phyloP scores from a whole-genome alignment of 2,329 filamentous ascomycete genomes.

The Albophoma yamanashiensis region DNA sequence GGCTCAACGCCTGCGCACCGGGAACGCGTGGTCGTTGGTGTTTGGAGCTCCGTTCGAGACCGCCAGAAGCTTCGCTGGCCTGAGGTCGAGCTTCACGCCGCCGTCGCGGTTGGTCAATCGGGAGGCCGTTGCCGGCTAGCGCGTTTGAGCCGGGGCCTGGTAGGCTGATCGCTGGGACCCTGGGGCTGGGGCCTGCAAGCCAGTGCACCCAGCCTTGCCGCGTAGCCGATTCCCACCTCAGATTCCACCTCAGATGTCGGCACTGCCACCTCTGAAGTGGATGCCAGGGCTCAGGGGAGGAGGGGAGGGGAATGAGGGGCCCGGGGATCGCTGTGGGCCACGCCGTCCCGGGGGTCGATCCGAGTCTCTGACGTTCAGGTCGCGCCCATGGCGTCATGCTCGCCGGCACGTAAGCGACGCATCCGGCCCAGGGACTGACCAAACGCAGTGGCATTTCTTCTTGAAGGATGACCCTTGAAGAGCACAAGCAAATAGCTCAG shows the following conservation, averaged over 20 bases:
- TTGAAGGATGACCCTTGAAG: not conserved
- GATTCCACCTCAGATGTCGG: not conserved
- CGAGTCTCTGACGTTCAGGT: not conserved
- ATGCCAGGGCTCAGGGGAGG: not conserved
- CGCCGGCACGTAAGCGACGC: not conserved
- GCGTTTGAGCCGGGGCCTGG: not conserved
- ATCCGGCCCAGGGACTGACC: not conserved
- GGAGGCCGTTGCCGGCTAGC: not conserved
- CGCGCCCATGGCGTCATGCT: not conserved
- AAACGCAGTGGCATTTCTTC: too few species aligned
- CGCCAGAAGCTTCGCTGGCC: not conserved
- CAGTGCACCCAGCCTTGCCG: not conserved
- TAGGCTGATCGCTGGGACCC: not conserved
- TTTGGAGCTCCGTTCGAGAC: not conserved
- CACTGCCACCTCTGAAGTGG: not conserved
- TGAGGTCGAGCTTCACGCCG: not conserved
- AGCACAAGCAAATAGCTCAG: not conserved
- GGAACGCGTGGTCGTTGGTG: not conserved
- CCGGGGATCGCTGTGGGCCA: not conserved
- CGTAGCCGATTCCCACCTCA: not conserved
- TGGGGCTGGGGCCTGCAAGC: not conserved
- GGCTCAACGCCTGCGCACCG: not conserved
- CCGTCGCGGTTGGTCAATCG: not conserved
- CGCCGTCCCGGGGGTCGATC: not conserved
- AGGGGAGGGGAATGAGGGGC: too few species aligned